Percentiles rank a stretch among this genome's conserved stretches.
Evolutionary conservation across 768 basidiomycete species (phyloP).

Genomic region (Hirschioporus abietinus): DNA sequence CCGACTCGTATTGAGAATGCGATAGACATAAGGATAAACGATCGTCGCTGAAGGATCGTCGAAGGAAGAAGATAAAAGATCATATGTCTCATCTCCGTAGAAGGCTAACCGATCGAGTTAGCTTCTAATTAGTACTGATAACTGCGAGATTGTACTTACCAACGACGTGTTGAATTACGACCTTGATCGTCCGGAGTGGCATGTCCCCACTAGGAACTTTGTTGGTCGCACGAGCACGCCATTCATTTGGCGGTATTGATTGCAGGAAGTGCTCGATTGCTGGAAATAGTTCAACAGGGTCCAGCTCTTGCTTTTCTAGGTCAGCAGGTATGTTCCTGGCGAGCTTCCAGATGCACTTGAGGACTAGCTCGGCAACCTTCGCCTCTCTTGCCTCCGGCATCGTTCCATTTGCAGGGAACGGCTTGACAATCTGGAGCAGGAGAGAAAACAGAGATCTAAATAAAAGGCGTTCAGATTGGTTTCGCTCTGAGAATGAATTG

Average conservation of each 20-base stretch:
- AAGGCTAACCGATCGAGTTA: slow-evolving; percentile 46
- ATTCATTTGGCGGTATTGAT: slow-evolving; percentile 92
- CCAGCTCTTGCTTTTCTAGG: slow-evolving; percentile 70
- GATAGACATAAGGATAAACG: slow-evolving; percentile 92
- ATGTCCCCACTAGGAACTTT: slow-evolving; percentile 95
- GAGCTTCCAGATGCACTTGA: slow-evolving; percentile 98
- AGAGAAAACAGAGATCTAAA: slow-evolving; percentile 72
- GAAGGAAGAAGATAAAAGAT: slow-evolving; percentile 83
- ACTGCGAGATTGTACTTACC: slow-evolving; percentile 48
- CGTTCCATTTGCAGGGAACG: slow-evolving; percentile 73
- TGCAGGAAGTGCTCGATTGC: slow-evolving; percentile 93
- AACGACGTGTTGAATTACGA: slow-evolving; percentile 95
- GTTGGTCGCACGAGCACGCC: slow-evolving; percentile 87
- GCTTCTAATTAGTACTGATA: slow-evolving; percentile 5
- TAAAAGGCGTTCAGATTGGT: slow-evolving; percentile 13
- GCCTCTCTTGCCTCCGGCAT: slow-evolving; percentile 72
- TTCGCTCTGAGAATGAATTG: slow-evolving; percentile 7
- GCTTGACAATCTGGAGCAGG: slow-evolving; percentile 76
- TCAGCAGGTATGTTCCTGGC: slow-evolving; percentile 93
- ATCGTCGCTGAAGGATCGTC: slow-evolving; percentile 97
- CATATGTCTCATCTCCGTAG: slow-evolving; percentile 86
- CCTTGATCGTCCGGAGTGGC: slow-evolving; percentile 96
- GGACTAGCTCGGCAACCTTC: slow-evolving; percentile 85
- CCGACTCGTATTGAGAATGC: slow-evolving; percentile 72
- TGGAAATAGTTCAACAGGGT: slow-evolving; percentile 84